These are phyloP conservation scores for Sugiyamaella floridensis DNA, from an alignment of 805 yeast species.

Conservation along the genomic window DNA sequence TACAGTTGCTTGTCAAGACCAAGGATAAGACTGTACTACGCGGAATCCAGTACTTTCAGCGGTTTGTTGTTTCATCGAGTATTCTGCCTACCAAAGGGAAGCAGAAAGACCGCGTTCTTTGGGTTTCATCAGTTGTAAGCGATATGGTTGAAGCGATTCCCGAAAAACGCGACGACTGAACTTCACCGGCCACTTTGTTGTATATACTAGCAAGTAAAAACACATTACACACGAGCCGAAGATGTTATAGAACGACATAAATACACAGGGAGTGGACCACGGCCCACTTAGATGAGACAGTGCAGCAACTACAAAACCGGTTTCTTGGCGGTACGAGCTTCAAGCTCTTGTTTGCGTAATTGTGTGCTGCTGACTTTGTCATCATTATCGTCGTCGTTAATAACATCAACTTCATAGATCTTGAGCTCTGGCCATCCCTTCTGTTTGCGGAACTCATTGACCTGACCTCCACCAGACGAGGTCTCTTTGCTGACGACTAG, in stretches of 20 bases:
- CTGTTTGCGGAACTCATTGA: conserved; percentile 58
- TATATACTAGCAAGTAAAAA: background rate
- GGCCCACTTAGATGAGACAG: too few species aligned
- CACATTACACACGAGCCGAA: too few species aligned
- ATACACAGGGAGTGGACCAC: background rate
- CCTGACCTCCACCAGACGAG: conserved; percentile 58
- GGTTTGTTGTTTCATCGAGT: conserved; percentile 33
- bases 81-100: conserved; percentile 45
- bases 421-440: conserved; percentile 48
- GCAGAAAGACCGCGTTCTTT: conserved; percentile 50
- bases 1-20: conserved; percentile 48
- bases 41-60: conserved; percentile 59
- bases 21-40: conserved; percentile 52
- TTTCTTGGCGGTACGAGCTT: conserved; percentile 2
- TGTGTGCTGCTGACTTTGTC: conserved; percentile 85
- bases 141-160: conserved; percentile 44
- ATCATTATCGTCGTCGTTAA: conserved; percentile 53
- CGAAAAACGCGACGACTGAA: background rate
- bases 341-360: conserved; percentile 42
- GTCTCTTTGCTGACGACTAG: conserved; percentile 81
- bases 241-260: background rate
- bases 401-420: conserved; percentile 51
- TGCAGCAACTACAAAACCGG: background rate
- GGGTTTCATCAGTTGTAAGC: conserved; percentile 56
- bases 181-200: background rate